Conservation (phyloP, 352 stramenopile species). For the Thalassiosira ordinaria region DNA sequence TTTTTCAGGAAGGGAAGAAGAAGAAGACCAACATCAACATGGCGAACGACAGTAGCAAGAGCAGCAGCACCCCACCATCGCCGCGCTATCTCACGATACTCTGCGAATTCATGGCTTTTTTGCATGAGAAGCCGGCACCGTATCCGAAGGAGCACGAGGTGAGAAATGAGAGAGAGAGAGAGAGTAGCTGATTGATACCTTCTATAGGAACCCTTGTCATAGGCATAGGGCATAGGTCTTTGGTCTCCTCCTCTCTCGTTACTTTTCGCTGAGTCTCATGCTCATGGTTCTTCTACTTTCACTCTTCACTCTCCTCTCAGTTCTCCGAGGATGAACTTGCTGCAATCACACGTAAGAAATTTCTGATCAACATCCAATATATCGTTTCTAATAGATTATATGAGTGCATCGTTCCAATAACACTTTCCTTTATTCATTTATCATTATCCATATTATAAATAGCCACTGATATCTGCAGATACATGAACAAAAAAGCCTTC, state of each 20-base stretch:
- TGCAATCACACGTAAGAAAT: constrained; percentile 27
- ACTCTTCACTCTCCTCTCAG: background rate
- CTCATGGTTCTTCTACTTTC: background rate
- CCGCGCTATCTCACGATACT: constrained; percentile 38
- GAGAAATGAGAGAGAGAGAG: background rate
- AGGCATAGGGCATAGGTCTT: too few relatives aligned
- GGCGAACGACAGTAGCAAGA: constrained; percentile 18
- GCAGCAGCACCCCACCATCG: constrained; percentile 7
- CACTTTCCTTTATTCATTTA: background rate
- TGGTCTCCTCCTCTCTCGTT: too few relatives aligned
- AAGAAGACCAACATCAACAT: too few relatives aligned
- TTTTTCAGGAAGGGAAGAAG: too few relatives aligned
- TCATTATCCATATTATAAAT: background rate
- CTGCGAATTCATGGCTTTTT: constrained; percentile 40
- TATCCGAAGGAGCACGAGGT: constrained; percentile 39
- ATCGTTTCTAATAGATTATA: too few relatives aligned
- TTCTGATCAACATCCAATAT: too few relatives aligned
- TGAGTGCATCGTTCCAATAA: background rate
- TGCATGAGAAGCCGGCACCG: constrained; percentile 20
- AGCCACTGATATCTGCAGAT: constrained; percentile 25
- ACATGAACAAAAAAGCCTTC: constrained; percentile 37
- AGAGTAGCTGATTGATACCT: background rate
- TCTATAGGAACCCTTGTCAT: background rate
- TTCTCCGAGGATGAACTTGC: constrained; percentile 30
- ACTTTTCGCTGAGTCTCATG: too few relatives aligned